These are phyloP conservation scores for Penicillium brasilianum DNA, from an alignment of 2,329 filamentous ascomycete species.

Conservation along the genomic window DNA sequence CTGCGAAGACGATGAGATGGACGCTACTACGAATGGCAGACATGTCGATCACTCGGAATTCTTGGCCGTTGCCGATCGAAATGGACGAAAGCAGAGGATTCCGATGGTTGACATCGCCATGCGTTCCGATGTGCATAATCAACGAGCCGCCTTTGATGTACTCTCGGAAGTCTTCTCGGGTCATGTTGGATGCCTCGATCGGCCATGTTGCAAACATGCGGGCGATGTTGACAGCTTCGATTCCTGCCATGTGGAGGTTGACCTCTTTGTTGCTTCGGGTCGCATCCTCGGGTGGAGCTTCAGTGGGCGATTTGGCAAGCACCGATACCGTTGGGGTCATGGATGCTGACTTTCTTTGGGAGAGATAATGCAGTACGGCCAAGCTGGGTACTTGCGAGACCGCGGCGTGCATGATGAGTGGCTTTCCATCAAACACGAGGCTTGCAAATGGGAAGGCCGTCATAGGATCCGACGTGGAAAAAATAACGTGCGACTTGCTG, in stretches of 20 bases:
- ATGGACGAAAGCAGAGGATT: conserved; percentile 34
- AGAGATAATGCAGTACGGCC: conserved; percentile 30
- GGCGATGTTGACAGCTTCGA: conserved; percentile 35
- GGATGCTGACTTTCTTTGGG: conserved; percentile 23
- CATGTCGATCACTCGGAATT: conserved; percentile 35
- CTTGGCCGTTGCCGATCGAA: conserved; percentile 31
- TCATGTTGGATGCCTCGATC: conserved; percentile 32
- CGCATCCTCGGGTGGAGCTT: neutral
- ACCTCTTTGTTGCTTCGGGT: conserved; percentile 20
- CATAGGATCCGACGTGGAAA: conserved; percentile 32
- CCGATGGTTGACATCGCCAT: conserved; percentile 27
- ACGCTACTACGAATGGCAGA: conserved; percentile 27
- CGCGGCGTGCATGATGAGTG: conserved; percentile 27
- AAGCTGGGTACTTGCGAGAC: conserved; percentile 33
- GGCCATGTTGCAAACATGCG: conserved; percentile 33
- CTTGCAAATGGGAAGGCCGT: conserved; percentile 33
- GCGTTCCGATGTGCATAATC: conserved; percentile 34
- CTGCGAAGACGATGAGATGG: conserved; percentile 33
- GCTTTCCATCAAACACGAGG: conserved; percentile 26
- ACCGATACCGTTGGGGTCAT: conserved; percentile 29
- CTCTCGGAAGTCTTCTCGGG: conserved; percentile 28
- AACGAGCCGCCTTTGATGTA: conserved; percentile 28
- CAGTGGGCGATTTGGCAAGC: conserved; percentile 28
- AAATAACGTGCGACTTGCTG: conserved; percentile 30
- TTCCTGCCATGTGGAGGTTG: conserved; percentile 32